A percentile compares a stretch with the other conserved stretches of the same genome.
Evolutionary conservation across 176 grass and related monocot species (phyloP).

Genomic region (Hordeum marinum): DNA sequence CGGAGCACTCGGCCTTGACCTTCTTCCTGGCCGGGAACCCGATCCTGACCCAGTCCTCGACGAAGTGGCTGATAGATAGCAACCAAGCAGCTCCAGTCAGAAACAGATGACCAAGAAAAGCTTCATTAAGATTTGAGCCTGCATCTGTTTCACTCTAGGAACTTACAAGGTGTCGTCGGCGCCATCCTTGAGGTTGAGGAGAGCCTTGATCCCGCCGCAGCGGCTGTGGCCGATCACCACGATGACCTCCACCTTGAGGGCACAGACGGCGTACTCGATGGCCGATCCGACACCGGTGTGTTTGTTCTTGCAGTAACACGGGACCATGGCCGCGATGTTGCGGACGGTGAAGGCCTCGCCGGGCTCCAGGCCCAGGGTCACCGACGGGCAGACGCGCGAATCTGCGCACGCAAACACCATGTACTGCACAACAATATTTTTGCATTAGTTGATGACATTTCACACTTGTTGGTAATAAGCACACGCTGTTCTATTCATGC

Average conservation of each 20-base stretch:
- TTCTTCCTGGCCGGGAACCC: slow-evolving; percentile 52
- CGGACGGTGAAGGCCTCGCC: slow-evolving; percentile 89
- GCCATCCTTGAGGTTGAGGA: too few relatives aligned
- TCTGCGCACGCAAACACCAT: slow-evolving; percentile 93
- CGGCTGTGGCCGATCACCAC: too few relatives aligned
- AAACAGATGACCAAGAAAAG: background rate
- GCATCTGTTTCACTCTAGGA: background rate
- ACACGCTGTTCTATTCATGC: background rate
- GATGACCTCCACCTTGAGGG: slow-evolving; percentile 25
- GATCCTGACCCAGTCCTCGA: slow-evolving; percentile 89
- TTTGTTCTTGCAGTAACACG: slow-evolving; percentile 52
- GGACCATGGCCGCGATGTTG: slow-evolving; percentile 86
- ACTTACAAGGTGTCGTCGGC: slow-evolving; percentile 40
- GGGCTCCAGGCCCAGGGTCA: slow-evolving; percentile 69
- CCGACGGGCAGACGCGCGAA: slow-evolving; percentile 82
- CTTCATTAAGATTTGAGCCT: background rate
- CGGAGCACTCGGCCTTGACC: slow-evolving; percentile 24
- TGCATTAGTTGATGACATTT: too few relatives aligned
- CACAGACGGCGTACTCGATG: slow-evolving; percentile 75
- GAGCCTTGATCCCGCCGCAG: too few relatives aligned
- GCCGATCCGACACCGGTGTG: slow-evolving; percentile 61
- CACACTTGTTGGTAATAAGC: background rate
- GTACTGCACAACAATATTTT: slow-evolving; percentile 41
- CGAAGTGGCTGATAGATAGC: slow-evolving; percentile 47
- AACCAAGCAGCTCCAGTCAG: slow-evolving; percentile 11